Base-by-base conservation (phyloP, 1,284 basidiomycete genomes). In the Rhodotorula mucilaginosa region DNA sequence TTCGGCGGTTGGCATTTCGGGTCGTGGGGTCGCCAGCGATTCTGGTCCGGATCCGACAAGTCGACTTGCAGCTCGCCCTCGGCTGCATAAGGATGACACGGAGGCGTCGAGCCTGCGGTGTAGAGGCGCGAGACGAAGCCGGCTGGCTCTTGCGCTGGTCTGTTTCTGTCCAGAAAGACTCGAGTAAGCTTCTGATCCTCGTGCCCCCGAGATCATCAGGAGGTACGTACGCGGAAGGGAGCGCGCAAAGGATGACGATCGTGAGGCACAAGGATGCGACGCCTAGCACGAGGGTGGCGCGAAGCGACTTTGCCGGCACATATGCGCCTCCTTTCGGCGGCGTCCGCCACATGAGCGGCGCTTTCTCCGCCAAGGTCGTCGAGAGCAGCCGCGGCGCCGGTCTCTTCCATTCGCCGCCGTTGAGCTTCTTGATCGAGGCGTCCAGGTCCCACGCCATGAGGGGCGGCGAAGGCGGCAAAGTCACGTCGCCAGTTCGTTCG, bases 31-130 rank as follows among this genome's bases (percentile, higher is more conserved):
- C 67, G 52, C 77, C 78, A 79, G 19, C 64, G 68, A 39, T 77
- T 78, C 19, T 69, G 68, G 54, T 78, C 78, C 7, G 78, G 73
- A 56, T 78, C 76, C 61, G 64, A 56, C 15, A 70, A 54, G 69
- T 78, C 76, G 67, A 76, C 68, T n/a, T 74, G 60, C 10, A 79
- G 70, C 3, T 65, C 64, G 23, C 78, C 78, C 31, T 64, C 63
- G 13, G 72, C 65, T 18, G 74, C 65, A 67, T 71, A 79, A 3
- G 78, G 78, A 29, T 79, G 74, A 64, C 78, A 78, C 5, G 54
- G 8, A 21, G 18, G 16, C n/a, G 44, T 61, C 19, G 58, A 44
- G 4, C 7, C 39, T 44, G 64, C 19, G 34, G 54, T 52, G 29
- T 69, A 66, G 39, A 44, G 39, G 39, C 39, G 39, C 39, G 39